Evolutionary conservation across 2,329 filamentous ascomycete genomes (phyloP).

Genomic region (Cytospora leucostoma): DNA sequence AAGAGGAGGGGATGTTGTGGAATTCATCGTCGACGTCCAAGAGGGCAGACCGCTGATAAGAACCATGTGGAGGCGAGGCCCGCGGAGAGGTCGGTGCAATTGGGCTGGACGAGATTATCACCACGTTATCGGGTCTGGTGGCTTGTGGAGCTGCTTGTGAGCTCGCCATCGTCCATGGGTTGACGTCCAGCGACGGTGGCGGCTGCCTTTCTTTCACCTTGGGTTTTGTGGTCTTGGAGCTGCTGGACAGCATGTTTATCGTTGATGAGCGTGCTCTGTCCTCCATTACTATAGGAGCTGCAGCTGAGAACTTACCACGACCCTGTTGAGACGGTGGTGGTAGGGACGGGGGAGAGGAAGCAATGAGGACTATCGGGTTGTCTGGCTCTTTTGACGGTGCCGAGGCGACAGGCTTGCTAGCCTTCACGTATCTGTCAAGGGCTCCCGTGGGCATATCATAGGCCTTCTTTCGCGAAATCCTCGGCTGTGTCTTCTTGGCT

Average conservation of each 20-base stretch:
- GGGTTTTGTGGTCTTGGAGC: conserved; percentile 22
- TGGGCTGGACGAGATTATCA: conserved; percentile 36
- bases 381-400: conserved; percentile 2
- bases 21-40: not conserved
- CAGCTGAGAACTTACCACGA: not conserved
- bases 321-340: conserved; percentile 1
- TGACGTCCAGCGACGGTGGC: conserved; percentile 33
- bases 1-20: not conserved
- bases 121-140: conserved; percentile 29
- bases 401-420: conserved; percentile 36
- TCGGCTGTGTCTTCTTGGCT: conserved; percentile 20
- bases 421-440: conserved; percentile 42
- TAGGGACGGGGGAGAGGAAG: conserved; percentile 3
- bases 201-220: conserved; percentile 28
- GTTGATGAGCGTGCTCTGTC: not conserved
- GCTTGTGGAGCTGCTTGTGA: conserved; percentile 39
- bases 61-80: not conserved
- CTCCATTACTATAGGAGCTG: not conserved
- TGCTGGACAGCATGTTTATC: conserved; percentile 36
- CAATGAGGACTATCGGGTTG: not conserved
- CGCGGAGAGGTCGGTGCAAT: conserved; percentile 19
- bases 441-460: conserved; percentile 35
- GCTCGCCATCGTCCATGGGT: conserved; percentile 45
- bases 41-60: not conserved
- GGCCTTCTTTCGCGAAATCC: conserved; percentile 29